Conservation (phyloP, 768 basidiomycete species). For the Serendipita sp. region DNA sequence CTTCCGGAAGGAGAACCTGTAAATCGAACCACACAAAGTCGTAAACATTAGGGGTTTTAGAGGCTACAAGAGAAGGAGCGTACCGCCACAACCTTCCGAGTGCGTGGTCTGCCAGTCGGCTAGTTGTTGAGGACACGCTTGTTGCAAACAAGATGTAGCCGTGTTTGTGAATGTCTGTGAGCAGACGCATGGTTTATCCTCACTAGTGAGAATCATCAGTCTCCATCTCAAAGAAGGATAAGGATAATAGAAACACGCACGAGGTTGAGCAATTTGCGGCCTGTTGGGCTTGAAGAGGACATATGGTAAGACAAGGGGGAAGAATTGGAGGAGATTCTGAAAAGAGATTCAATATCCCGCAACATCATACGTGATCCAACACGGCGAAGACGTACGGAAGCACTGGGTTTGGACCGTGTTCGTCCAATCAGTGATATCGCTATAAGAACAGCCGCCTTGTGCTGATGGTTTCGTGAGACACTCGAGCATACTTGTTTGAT, state of each 20-base stretch:
- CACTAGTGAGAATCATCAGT: neutral
- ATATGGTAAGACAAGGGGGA: constrained; percentile 1
- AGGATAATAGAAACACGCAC: neutral
- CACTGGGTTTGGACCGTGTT: neutral
- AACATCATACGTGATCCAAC: neutral
- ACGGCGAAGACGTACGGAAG: neutral
- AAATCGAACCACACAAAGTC: too few relatives aligned
- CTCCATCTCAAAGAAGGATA: neutral
- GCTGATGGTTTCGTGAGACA: neutral
- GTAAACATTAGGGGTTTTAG: neutral
- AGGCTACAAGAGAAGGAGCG: neutral
- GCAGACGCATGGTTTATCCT: neutral
- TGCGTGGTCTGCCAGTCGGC: neutral
- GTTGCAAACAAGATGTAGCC: neutral
- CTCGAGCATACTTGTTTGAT: neutral
- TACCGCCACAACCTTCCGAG: neutral
- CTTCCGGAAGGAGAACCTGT: too few relatives aligned
- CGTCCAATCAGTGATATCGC: neutral
- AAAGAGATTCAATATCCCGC: neutral
- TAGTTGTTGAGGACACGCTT: neutral
- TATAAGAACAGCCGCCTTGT: neutral
- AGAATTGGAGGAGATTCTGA: neutral
- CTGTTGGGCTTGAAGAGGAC: neutral
- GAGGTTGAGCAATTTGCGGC: neutral
- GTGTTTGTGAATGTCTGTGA: neutral